Percentiles rank a stretch among this genome's conserved stretches.
Conservation (phyloP, 345 rosid species). For the Clarkia xantiana region DNA sequence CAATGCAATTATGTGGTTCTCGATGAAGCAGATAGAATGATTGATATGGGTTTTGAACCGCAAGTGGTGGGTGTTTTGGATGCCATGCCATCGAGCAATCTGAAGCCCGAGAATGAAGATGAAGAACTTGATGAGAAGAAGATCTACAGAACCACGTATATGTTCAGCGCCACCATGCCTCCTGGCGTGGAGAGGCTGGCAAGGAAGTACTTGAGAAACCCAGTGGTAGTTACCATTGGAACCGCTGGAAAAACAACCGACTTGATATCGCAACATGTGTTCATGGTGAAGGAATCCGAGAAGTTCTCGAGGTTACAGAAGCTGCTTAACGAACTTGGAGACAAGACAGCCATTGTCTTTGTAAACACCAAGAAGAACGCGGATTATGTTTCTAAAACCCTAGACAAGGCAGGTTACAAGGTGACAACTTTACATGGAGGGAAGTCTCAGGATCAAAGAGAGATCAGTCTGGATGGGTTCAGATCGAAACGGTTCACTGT, state of each 20-base stretch:
- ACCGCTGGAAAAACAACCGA: constrained; percentile 96
- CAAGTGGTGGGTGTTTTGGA: constrained; percentile 84
- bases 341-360: constrained; percentile 81
- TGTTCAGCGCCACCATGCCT: constrained; percentile 98
- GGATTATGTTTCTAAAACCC: constrained; percentile 65
- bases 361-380: constrained; percentile 86
- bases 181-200: constrained; percentile 90
- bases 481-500: constrained; percentile 78
- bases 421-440: constrained; percentile 92
- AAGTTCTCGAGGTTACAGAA: constrained; percentile 53
- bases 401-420: constrained; percentile 73
- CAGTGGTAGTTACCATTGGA: constrained; percentile 87
- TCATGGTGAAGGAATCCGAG: constrained; percentile 83
- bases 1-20: constrained; percentile 94
- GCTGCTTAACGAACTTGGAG: constrained; percentile 72
- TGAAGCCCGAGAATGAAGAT: constrained; percentile 93
- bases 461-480: constrained; percentile 83
- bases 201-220: constrained; percentile 87
- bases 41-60: constrained; percentile 92
- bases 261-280: constrained; percentile 71
- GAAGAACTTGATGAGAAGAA: constrained; percentile 86
- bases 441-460: constrained; percentile 92
- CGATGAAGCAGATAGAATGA: constrained; percentile 98
- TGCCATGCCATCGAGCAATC: constrained; percentile 91
- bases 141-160: constrained; percentile 88